phyloP scores from a whole-genome alignment of 805 yeast species.

The Schwanniomyces pseudopolymorphus region DNA sequence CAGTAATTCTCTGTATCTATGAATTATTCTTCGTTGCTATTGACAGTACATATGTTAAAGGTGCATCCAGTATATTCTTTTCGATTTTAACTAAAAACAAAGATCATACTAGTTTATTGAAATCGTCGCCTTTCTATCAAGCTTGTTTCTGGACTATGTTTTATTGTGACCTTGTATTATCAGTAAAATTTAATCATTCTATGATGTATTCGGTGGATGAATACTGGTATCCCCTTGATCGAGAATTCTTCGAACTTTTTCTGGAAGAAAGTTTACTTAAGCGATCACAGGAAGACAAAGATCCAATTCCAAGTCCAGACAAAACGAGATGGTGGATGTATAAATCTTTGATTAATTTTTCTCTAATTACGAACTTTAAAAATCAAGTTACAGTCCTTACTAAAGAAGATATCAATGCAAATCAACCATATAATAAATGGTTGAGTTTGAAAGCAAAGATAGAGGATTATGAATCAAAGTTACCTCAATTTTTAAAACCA shows the following conservation, averaged over 20 bases:
- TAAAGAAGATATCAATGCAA: conserved; percentile 22
- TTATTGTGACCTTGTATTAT: conserved; percentile 33
- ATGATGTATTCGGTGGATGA: conserved; percentile 29
- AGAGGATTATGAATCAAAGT: conserved; percentile 26
- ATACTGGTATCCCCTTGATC: conserved; percentile 35
- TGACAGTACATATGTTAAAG: conserved; percentile 37
- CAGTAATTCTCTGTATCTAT: conserved; percentile 36
- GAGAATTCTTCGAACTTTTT: conserved; percentile 24
- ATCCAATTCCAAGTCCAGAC: conserved; percentile 8
- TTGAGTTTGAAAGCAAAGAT: conserved; percentile 20
- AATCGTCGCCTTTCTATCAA: conserved; percentile 27
- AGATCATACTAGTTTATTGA: conserved; percentile 19
- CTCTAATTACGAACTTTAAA: conserved; percentile 29
- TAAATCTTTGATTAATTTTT: conserved; percentile 25
- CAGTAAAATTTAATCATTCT: conserved; percentile 31
- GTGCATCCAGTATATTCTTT: conserved; percentile 33
- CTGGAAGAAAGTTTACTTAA: conserved; percentile 5
- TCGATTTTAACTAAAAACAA: conserved; percentile 23
- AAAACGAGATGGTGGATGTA: conserved; percentile 38
- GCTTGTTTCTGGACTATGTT: conserved; percentile 39
- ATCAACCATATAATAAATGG: conserved; percentile 26
- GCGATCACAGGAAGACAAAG: conserved; percentile 3
- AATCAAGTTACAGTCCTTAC: conserved; percentile 24
- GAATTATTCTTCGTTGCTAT: conserved; percentile 39
- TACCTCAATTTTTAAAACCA: conserved; percentile 33